Conservation (phyloP, 2,329 filamentous ascomycete species). For the Cryphonectria radicalis region DNA sequence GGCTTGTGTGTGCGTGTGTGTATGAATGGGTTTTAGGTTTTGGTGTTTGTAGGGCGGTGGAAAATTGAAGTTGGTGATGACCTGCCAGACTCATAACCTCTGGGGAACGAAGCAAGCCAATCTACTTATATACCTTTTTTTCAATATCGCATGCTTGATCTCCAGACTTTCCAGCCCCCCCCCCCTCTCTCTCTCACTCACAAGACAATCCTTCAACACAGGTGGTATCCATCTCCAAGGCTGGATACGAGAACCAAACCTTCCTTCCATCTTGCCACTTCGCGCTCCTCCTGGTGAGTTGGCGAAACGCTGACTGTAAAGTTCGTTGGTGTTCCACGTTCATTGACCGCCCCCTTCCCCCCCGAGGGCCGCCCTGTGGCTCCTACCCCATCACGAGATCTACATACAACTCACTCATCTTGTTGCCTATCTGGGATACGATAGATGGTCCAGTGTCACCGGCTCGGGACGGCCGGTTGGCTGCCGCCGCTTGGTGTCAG, state of each 20-base stretch:
- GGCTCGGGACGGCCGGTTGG: conserved; percentile 2
- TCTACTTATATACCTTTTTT: not conserved
- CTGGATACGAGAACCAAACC: conserved; percentile 6
- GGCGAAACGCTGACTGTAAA: not conserved
- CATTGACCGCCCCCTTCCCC: too few relatives aligned
- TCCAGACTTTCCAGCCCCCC: not conserved
- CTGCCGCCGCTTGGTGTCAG: not conserved
- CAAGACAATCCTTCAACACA: too few relatives aligned
- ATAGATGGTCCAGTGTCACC: not conserved
- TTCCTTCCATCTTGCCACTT: not conserved
- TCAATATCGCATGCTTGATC: not conserved
- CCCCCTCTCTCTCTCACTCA: too few relatives aligned
- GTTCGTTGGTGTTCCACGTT: too few relatives aligned
- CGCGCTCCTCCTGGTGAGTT: not conserved
- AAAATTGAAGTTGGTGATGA: not conserved
- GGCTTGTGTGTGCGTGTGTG: not conserved
- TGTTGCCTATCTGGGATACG: conserved; percentile 4
- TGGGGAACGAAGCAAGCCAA: not conserved
- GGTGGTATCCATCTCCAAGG: not conserved
- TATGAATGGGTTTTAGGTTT: not conserved
- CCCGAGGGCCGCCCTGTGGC: not conserved
- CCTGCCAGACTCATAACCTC: not conserved
- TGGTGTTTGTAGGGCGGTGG: not conserved
- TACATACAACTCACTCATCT: not conserved
- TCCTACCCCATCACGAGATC: too few relatives aligned